Percentiles rank a stretch among this genome's conserved stretches.
phyloP scores from a whole-genome alignment of 176 grass and related monocot species.

The Lolium multiflorum region DNA sequence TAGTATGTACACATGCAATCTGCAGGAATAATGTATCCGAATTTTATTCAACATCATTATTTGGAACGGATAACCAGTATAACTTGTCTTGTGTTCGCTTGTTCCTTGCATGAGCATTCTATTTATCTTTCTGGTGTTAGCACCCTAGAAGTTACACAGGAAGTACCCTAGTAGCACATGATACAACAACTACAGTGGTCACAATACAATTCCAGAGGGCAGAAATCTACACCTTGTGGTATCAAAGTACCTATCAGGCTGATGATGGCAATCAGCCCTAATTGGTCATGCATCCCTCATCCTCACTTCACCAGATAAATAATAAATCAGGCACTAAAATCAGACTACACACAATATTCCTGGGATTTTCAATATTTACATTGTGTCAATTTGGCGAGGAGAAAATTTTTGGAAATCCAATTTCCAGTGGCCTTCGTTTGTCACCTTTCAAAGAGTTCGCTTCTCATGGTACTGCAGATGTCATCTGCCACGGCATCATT shows the following conservation, averaged over 20 bases:
- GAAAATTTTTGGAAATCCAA: background rate
- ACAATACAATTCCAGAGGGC: background rate
- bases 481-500: constrained; percentile 61
- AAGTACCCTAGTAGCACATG: constrained; percentile 19
- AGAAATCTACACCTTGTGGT: constrained; percentile 11
- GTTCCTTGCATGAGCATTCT: too few species aligned
- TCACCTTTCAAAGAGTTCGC: constrained; percentile 58
- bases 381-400: background rate
- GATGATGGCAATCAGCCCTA: constrained; percentile 6
- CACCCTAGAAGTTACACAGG: background rate
- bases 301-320: background rate
- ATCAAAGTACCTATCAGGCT: background rate
- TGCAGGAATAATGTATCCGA: too few species aligned
- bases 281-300: background rate
- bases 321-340: background rate
- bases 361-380: background rate
- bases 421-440: background rate
- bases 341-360: background rate
- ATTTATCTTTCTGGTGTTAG: too few species aligned
- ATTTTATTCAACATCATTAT: too few species aligned
- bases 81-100: too few species aligned
- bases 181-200: constrained; percentile 13
- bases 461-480: constrained; percentile 58
- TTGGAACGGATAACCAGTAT: too few species aligned
- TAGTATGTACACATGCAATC: background rate